These are phyloP conservation scores for Capsicum baccatum DNA, from an alignment of 257 asterid genomes.

Conservation along the genomic window DNA sequence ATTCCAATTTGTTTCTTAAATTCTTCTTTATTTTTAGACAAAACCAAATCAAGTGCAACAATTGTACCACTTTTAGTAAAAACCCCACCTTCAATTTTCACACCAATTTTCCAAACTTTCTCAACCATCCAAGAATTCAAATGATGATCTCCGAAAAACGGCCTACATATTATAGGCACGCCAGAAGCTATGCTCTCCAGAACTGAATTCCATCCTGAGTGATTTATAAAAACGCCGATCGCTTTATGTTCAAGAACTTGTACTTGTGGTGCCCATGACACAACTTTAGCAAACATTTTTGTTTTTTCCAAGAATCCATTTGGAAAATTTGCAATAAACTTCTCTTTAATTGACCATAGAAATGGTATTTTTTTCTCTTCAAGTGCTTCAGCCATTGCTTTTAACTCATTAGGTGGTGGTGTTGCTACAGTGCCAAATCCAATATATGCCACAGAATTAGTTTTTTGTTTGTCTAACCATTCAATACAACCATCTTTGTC, in stretches of 20 bases:
- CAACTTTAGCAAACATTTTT: conserved; percentile 45
- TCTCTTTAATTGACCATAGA: conserved; percentile 63
- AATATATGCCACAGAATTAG: conserved; percentile 54
- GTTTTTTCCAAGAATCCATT: conserved; percentile 50
- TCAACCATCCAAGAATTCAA: conserved; percentile 56
- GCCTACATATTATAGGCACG: conserved; percentile 65
- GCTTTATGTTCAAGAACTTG: conserved; percentile 51
- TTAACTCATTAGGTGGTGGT: conserved; percentile 57
- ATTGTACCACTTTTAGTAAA: conserved; percentile 38
- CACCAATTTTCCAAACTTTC: conserved; percentile 60
- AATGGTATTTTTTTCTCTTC: conserved; percentile 55
- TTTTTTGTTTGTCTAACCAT: conserved; percentile 56
- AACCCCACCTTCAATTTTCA: conserved; percentile 52
- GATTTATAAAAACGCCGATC: conserved; percentile 55
- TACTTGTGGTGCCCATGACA: conserved; percentile 63
- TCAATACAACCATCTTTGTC: conserved; percentile 51
- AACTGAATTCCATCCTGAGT: conserved; percentile 65
- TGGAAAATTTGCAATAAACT: conserved; percentile 33
- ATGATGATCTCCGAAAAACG: conserved; percentile 65
- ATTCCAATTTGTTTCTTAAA: conserved; percentile 43
- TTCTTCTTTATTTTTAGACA: conserved; percentile 30
- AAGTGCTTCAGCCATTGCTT: conserved; percentile 60
- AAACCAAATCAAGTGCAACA: conserved; percentile 47
- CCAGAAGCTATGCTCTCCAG: conserved; percentile 56
- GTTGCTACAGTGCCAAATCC: conserved; percentile 57